Base-by-base conservation (phyloP, 176 grass and related monocot genomes). In the Otatea glauca region DNA sequence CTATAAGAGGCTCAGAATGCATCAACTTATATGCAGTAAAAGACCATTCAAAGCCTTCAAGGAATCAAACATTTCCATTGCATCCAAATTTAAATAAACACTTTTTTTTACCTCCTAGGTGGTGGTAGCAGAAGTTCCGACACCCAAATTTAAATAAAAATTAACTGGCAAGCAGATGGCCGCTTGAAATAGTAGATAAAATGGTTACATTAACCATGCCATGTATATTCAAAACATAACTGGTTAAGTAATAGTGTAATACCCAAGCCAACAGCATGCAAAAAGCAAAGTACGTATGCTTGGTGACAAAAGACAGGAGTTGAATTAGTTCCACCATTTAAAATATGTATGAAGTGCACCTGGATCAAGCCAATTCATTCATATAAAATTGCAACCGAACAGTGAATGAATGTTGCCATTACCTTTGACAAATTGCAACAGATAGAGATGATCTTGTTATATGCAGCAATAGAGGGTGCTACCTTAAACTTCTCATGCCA, bases 401-500 rank as follows among this genome's bases (percentile, higher is more conserved):
- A 50, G 51, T 78, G 35, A 70, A 64, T 83, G 37, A 25, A 38
- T 87, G 45, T 42, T 9, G 60, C 9, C 79, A 70, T 67, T 94
- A 97, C 95, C 91, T 91, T 81, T 72, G 71, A 91, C 20, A 44
- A 90, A 51, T 82, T 74, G 85, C 92, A 97, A 84, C 92, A 94
- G 32, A 90, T 61, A 51, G 82, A 74, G 35, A 97, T 74, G 43
- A 97, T 75, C 84, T 86, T 94, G 54, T 86, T 75, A 45, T 93
- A 91, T 79, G 69, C 82, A 91, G 65, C 66, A 75, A 86, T 56
- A 83, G 88, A 89, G 27, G 92, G 89, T 41, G 58, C 59, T 45
- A 89, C 45, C 73, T 86, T 76, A 86, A 93, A 88, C 85, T 93
- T 94, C 76, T 97, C 88, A 41, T 93, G 91, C 89, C 90, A 90